These are phyloP conservation scores for Tetracentron sinense DNA, from an alignment of 164 flowering plant species.

Conservation along the genomic window DNA sequence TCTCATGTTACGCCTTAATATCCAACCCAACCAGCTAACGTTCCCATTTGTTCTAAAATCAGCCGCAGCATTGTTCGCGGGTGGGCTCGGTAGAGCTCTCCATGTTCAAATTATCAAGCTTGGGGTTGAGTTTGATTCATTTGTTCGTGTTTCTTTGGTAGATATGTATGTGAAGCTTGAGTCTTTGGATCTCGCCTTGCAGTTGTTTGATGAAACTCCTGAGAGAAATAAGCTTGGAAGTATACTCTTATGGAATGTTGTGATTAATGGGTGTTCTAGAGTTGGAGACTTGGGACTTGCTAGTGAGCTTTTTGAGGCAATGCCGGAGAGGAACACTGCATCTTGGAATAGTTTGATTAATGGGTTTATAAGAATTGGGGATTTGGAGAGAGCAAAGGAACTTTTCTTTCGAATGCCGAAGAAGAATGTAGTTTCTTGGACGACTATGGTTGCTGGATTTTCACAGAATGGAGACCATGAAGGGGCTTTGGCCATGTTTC, in stretches of 20 bases:
- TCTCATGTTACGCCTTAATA: conserved; percentile 27
- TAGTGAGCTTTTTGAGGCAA: conserved; percentile 32
- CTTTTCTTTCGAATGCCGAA: conserved; percentile 41
- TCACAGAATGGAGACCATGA: conserved; percentile 35
- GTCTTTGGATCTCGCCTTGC: conserved; percentile 22
- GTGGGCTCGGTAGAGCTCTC: conserved; percentile 21
- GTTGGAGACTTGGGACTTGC: conserved; percentile 37
- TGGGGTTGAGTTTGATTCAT: conserved; percentile 41
- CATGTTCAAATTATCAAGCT: conserved; percentile 31
- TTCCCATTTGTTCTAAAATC: conserved; percentile 49
- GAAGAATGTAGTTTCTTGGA: conserved; percentile 55
- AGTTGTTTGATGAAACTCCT: conserved; percentile 51
- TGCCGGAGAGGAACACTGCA: conserved; percentile 45
- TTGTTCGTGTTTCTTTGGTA: conserved; percentile 46
- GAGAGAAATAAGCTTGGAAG: conserved; percentile 29
- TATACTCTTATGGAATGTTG: conserved; percentile 50
- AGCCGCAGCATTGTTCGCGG: conserved; percentile 21
- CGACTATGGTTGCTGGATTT: conserved; percentile 42
- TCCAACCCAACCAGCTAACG: conserved; percentile 39
- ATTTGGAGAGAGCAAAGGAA: conserved; percentile 27
- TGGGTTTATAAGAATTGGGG: conserved; percentile 40
- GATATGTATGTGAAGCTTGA: conserved; percentile 49
- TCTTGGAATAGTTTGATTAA: conserved; percentile 55
- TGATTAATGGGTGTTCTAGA: conserved; percentile 56
- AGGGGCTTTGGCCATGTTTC: conserved; percentile 35